Conservation (phyloP, 2,329 filamentous ascomycete species). For the Aspergillus quadricinctus region DNA sequence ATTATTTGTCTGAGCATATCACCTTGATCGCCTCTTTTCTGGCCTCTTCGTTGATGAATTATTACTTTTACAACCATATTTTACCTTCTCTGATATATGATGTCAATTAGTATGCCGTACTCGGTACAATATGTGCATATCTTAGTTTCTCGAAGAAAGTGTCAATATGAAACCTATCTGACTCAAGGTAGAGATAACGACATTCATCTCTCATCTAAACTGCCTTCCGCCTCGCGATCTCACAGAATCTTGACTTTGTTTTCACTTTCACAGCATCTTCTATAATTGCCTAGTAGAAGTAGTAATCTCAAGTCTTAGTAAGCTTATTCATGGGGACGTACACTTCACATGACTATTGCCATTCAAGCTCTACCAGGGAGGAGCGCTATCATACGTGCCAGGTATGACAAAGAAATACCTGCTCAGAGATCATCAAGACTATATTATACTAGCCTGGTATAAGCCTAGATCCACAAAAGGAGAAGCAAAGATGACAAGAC, state of each 20-base stretch:
- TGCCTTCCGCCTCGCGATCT: background rate
- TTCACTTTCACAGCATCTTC: background rate
- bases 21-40: background rate
- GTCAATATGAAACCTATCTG: background rate
- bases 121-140: background rate
- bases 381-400: background rate
- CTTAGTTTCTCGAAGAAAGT: background rate
- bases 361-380: background rate
- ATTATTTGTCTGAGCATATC: background rate
- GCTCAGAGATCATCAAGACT: background rate
- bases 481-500: background rate
- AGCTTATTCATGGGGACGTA: background rate
- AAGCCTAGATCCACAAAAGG: background rate
- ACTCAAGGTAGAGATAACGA: background rate
- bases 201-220: background rate
- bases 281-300: background rate
- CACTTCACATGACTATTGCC: too few relatives aligned
- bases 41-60: background rate
- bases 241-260: background rate
- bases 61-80: background rate
- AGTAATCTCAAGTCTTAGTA: too few relatives aligned
- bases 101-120: background rate
- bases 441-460: background rate
- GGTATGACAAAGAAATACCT: background rate
- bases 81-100: background rate